A percentile compares a stretch with the other conserved stretches of the same genome.
Evolutionary conservation across 805 yeast genomes (phyloP).

Genomic region (Metahyphopichia silvanorum): DNA sequence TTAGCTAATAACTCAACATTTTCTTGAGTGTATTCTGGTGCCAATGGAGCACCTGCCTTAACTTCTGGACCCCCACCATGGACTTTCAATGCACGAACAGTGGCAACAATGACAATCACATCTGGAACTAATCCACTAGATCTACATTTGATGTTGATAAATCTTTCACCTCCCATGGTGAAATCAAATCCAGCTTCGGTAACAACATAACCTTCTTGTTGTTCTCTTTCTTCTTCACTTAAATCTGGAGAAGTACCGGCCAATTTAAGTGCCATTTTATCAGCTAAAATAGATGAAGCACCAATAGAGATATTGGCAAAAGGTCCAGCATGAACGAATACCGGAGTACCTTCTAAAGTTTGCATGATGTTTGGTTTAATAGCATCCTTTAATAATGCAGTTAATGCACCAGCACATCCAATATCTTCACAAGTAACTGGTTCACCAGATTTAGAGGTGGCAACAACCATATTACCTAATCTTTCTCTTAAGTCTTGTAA

Average conservation of each 20-base stretch:
- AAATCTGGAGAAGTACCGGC: constrained; percentile 61
- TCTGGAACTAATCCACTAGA: constrained; percentile 78
- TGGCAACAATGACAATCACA: constrained; percentile 77
- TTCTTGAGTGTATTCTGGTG: constrained; percentile 69
- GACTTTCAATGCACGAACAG: constrained; percentile 78
- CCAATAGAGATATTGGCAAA: constrained; percentile 87
- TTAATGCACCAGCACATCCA: constrained; percentile 83
- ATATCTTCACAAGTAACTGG: constrained; percentile 82
- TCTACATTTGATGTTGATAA: constrained; percentile 77
- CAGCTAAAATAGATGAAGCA: constrained; percentile 81
- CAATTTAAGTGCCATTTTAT: constrained; percentile 74
- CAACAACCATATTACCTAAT: constrained; percentile 74
- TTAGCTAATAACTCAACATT: constrained; percentile 63
- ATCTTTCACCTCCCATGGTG: constrained; percentile 91
- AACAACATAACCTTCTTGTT: constrained; percentile 70
- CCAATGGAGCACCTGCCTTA: constrained; percentile 78
- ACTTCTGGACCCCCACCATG: constrained; percentile 91
- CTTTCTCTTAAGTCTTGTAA: constrained; percentile 70
- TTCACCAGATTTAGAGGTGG: constrained; percentile 61
- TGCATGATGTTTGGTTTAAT: constrained; percentile 85
- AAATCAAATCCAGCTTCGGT: constrained; percentile 90
- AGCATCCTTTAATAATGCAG: constrained; percentile 78
- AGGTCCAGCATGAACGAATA: constrained; percentile 85
- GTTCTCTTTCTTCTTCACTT: constrained; percentile 38
- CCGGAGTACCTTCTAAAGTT: constrained; percentile 86